Conservation (phyloP, 2,329 filamentous ascomycete genomes). For the Parafenestella ontariensis region DNA sequence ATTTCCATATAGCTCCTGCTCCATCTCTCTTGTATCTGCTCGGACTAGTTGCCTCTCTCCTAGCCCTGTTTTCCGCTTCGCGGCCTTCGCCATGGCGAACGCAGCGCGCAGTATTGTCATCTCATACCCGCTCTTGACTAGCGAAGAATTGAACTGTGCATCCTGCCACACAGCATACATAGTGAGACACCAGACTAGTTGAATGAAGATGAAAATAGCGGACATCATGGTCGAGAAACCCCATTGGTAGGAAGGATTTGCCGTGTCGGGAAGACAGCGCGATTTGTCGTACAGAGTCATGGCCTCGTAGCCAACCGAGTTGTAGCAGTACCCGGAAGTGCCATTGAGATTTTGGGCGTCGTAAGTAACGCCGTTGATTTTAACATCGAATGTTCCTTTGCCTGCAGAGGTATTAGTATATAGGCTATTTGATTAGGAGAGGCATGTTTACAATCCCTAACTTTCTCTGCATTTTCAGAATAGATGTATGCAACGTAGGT, state of each 20-base stretch:
- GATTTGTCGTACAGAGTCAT: constrained; percentile 10
- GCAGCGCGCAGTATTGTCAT: constrained; percentile 44
- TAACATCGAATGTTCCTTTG: constrained; percentile 18
- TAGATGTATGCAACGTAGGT: neutral
- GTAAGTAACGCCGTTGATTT: constrained; percentile 20
- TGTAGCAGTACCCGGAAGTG: constrained; percentile 23
- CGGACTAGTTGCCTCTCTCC: constrained; percentile 24
- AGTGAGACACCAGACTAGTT: constrained; percentile 38
- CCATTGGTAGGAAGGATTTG: constrained; percentile 41
- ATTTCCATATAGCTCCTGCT: constrained; percentile 27
- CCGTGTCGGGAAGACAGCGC: constrained; percentile 39
- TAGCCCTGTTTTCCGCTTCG: constrained; percentile 30
- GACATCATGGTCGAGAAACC: constrained; percentile 48
- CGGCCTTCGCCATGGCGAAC: constrained; percentile 35
- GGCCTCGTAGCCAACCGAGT: constrained; percentile 19
- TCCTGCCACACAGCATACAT: constrained; percentile 49
- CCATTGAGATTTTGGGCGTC: constrained; percentile 16
- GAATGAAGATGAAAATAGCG: constrained; percentile 38
- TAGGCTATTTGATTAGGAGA: neutral
- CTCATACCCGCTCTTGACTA: constrained; percentile 35
- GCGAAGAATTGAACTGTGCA: constrained; percentile 32
- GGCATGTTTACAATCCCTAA: constrained; percentile 3
- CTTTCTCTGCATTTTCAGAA: neutral
- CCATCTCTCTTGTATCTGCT: constrained; percentile 18
- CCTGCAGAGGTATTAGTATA: constrained; percentile 14